Evolutionary conservation across 345 rosid species (phyloP).

Genomic region (Aethionema arabicum): DNA sequence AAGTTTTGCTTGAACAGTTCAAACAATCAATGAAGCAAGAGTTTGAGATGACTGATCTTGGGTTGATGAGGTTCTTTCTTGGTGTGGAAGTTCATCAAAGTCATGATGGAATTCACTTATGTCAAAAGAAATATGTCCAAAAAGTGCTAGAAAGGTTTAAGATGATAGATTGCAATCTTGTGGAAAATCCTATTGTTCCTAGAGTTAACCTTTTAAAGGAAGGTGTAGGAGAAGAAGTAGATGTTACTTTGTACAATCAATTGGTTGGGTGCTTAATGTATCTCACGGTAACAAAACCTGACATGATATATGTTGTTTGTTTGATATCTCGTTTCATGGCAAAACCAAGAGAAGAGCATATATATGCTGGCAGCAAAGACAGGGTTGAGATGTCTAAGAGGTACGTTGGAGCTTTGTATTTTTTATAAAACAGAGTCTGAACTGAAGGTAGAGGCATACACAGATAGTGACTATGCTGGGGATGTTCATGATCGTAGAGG

Average conservation of each 20-base stretch:
- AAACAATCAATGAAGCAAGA: background rate
- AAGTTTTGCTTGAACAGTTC: background rate
- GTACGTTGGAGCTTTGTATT: background rate
- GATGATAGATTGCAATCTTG: background rate
- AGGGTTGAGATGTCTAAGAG: constrained; percentile 7
- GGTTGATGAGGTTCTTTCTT: background rate
- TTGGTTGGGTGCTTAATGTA: constrained; percentile 11
- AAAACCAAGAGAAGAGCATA: background rate
- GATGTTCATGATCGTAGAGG: background rate
- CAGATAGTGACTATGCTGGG: background rate
- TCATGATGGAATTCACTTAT: constrained; percentile 1
- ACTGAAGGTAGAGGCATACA: background rate
- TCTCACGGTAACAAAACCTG: background rate
- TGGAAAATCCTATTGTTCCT: constrained; percentile 10
- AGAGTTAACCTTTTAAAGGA: background rate
- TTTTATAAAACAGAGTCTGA: background rate
- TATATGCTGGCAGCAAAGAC: background rate
- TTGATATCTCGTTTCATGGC: background rate
- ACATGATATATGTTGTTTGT: background rate
- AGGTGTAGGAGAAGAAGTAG: background rate
- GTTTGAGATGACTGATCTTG: background rate
- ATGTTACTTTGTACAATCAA: background rate
- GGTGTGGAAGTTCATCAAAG: background rate
- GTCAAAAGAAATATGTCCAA: background rate
- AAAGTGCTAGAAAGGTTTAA: constrained; percentile 15